Percentiles rank a stretch among this genome's conserved stretches.
These are phyloP conservation scores for Dunaliella salina DNA, from an alignment of 163 green algal genomes.

Conservation along the genomic window DNA sequence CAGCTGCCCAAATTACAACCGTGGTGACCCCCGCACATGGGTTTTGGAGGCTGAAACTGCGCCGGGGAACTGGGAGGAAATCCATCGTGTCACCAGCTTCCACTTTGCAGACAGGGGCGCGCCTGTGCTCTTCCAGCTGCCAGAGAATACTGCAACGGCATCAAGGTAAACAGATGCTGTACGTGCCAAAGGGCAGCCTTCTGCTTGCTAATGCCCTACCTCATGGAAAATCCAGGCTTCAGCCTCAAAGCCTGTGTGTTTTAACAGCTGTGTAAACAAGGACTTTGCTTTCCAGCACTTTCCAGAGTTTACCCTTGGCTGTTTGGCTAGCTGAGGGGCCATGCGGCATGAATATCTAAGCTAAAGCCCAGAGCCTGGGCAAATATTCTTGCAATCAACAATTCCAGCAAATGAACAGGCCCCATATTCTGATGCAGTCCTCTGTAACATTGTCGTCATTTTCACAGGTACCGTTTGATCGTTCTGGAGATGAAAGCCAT, in stretches of 20 bases:
- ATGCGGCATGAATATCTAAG: no score
- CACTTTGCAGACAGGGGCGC: background rate
- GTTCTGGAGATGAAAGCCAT: constrained; percentile 18
- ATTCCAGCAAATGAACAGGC: no score
- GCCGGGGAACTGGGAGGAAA: background rate
- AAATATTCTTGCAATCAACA: no score
- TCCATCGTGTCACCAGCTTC: constrained; percentile 6
- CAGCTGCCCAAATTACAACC: background rate
- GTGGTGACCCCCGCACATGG: constrained; percentile 13
- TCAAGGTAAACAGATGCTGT: background rate
- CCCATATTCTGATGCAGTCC: background rate
- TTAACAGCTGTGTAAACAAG: no score
- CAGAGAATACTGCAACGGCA: background rate
- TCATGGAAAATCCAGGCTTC: no score
- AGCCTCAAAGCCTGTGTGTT: no score
- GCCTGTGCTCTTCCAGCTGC: background rate
- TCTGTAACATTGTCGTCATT: background rate
- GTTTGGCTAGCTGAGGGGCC: no score
- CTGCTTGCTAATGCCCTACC: no score
- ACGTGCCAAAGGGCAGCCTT: no score
- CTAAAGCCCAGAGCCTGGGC: no score
- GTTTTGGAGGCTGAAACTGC: background rate
- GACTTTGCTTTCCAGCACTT: no score
- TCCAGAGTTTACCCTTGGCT: no score
- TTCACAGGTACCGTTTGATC: constrained; percentile 2